Evolutionary conservation across 495 filamentous ascomycete species (phyloP).

Genomic region (Penicillium bovifimosum): DNA sequence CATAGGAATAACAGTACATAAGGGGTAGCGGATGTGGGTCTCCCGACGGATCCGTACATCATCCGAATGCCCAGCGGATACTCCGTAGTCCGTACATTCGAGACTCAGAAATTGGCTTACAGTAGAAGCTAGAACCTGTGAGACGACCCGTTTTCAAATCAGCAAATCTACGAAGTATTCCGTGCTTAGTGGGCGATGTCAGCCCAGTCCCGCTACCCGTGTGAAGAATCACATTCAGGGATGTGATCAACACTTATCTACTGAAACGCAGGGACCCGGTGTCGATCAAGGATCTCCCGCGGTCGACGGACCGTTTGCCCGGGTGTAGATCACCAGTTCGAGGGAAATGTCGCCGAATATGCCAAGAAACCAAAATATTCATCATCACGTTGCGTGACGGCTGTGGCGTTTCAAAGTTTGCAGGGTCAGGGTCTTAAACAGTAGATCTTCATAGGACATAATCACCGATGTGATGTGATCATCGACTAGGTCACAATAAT

Average conservation of each 20-base stretch:
- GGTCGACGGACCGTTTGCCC: not conserved
- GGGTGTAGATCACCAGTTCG: not conserved
- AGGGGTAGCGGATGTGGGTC: not conserved
- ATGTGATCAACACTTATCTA: not conserved
- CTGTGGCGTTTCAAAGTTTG: not conserved
- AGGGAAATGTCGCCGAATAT: not conserved
- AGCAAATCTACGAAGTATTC: too few species aligned
- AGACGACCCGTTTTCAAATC: too few species aligned
- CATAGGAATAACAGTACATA: too few species aligned
- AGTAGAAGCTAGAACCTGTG: too few species aligned
- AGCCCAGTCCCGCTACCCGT: not conserved
- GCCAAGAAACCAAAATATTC: not conserved
- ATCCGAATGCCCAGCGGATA: too few species aligned
- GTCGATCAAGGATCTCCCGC: not conserved
- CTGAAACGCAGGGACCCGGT: not conserved
- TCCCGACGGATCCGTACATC: too few species aligned
- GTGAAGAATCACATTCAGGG: not conserved
- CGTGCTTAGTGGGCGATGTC: too few species aligned
- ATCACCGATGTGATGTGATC: not conserved
- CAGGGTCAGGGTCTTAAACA: too few species aligned
- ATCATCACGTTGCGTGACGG: conserved; percentile 1
- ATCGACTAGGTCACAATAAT: not conserved
- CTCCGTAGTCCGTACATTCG: too few species aligned
- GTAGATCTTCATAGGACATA: not conserved
- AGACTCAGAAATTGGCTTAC: too few species aligned